Conservation (phyloP, 768 basidiomycete species). For the Candolleomyces aberdarensis region DNA sequence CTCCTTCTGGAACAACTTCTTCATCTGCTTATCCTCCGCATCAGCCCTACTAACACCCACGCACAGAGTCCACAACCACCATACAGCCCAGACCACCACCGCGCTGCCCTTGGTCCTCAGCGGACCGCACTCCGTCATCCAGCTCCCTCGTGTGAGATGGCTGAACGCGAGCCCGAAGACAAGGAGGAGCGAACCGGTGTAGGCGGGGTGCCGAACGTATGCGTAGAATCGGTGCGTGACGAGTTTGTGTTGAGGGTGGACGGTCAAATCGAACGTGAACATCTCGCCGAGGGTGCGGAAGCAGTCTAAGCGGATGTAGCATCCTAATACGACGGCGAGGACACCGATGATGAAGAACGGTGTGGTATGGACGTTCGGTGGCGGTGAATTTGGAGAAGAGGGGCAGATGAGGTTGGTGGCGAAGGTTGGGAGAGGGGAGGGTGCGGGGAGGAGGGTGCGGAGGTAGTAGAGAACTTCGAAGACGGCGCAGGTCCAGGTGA, state of each 20-base stretch:
- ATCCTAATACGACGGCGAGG: conserved; percentile 38
- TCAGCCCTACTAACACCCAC: conserved; percentile 46
- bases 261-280: conserved; percentile 59
- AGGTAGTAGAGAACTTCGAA: conserved; percentile 49
- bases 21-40: conserved; percentile 51
- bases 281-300: conserved; percentile 50
- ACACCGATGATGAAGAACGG: conserved; percentile 46
- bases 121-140: conserved; percentile 43
- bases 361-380: conserved; percentile 30
- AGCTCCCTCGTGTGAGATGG: conserved; percentile 45
- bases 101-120: conserved; percentile 20
- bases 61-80: conserved; percentile 50
- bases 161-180: conserved; percentile 44
- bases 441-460: conserved; percentile 23
- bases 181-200: conserved; percentile 51
- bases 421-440: conserved; percentile 29
- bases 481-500: conserved; percentile 47
- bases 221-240: conserved; percentile 49
- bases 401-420: conserved; percentile 31
- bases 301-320: conserved; percentile 49
- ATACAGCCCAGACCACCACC: conserved; percentile 31
- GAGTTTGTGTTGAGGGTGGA: conserved; percentile 49
- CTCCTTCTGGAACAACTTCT: conserved; percentile 39
- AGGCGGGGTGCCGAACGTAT: conserved; percentile 55
- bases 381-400: conserved; percentile 19